A percentile compares a stretch with the other conserved stretches of the same genome.
Conservation (phyloP, 1,284 basidiomycete species). For the Trichosporon ovoides region DNA sequence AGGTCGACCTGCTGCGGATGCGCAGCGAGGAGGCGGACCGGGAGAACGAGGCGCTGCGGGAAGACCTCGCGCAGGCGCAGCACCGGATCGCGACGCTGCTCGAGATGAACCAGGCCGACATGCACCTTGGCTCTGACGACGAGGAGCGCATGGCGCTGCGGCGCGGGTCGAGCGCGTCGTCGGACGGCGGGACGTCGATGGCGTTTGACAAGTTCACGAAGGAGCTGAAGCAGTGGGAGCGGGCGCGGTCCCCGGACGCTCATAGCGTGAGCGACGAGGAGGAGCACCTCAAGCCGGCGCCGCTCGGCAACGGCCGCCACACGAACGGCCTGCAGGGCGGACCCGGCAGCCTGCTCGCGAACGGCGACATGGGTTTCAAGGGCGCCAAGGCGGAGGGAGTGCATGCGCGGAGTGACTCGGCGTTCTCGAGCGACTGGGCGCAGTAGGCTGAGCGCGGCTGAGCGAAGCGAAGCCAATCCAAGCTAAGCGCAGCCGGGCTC, state of each 20-base stretch:
- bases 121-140: constrained; percentile 29
- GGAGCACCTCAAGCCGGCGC: neutral
- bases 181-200: constrained; percentile 37
- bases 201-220: constrained; percentile 47
- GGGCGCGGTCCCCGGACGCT: constrained; percentile 33
- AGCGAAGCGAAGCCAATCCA: too few relatives aligned
- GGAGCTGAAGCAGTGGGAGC: constrained; percentile 46
- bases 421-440: constrained; percentile 16
- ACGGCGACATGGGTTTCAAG: neutral
- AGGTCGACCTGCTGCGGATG: constrained; percentile 59
- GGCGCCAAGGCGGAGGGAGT: neutral
- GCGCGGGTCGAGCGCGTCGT: constrained; percentile 20
- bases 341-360: neutral
- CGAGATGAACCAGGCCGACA: constrained; percentile 33
- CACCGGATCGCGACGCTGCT: constrained; percentile 50
- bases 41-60: constrained; percentile 55
- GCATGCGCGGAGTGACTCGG: constrained; percentile 6
- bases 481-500: too few relatives aligned
- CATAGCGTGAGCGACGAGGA: constrained; percentile 9
- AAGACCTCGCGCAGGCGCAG: constrained; percentile 67
- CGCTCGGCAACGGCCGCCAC: neutral
- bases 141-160: constrained; percentile 22
- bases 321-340: neutral
- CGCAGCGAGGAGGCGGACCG: constrained; percentile 42
- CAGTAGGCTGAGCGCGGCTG: neutral